Percentiles rank a stretch among this genome's conserved stretches.
phyloP scores from a whole-genome alignment of 352 stramenopile species.

The Phytopythium delawarense region DNA sequence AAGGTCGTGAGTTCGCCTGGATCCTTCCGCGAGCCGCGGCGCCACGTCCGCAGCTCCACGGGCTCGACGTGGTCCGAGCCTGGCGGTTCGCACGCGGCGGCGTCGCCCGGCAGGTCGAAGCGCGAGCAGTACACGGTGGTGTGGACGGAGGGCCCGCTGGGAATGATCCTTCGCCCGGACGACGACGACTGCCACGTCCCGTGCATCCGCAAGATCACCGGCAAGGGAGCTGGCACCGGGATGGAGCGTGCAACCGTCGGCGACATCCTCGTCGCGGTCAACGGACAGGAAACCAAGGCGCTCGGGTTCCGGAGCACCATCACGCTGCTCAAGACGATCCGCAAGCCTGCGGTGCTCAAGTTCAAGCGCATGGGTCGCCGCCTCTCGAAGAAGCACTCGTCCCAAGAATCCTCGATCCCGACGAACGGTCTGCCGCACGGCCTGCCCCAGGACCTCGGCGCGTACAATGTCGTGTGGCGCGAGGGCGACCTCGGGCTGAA shows the following conservation, averaged over 20 bases:
- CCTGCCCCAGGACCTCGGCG: conserved; percentile 38
- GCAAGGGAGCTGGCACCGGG: conserved; percentile 77
- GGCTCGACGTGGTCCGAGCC: conserved; percentile 42
- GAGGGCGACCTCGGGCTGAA: conserved; percentile 84
- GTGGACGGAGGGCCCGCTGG: conserved; percentile 78
- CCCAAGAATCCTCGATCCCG: conserved; percentile 24
- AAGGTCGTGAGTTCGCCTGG: conserved; percentile 3
- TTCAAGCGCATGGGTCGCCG: conserved; percentile 85
- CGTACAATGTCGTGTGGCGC: conserved; percentile 87
- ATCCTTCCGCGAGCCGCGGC: conserved; percentile 25
- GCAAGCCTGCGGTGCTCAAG: conserved; percentile 83
- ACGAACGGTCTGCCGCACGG: conserved; percentile 20
- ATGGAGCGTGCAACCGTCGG: conserved; percentile 80
- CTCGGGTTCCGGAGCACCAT: conserved; percentile 84
- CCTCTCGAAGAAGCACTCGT: conserved; percentile 54
- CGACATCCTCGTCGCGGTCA: conserved; percentile 80
- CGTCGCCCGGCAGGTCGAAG: conserved; percentile 29
- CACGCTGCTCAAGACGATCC: conserved; percentile 80
- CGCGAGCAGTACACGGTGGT: conserved; percentile 85
- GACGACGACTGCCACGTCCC: conserved; percentile 85
- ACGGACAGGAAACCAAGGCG: conserved; percentile 81
- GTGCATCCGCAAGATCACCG: conserved; percentile 86
- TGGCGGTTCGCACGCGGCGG: conserved; percentile 4
- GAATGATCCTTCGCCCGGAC: conserved; percentile 84
- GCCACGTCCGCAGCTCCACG: conserved; percentile 33